A percentile compares a stretch with the other conserved stretches of the same genome.
These are phyloP conservation scores for Ceratobasidium papillatum DNA, from an alignment of 1,284 basidiomycete genomes.

Conservation along the genomic window DNA sequence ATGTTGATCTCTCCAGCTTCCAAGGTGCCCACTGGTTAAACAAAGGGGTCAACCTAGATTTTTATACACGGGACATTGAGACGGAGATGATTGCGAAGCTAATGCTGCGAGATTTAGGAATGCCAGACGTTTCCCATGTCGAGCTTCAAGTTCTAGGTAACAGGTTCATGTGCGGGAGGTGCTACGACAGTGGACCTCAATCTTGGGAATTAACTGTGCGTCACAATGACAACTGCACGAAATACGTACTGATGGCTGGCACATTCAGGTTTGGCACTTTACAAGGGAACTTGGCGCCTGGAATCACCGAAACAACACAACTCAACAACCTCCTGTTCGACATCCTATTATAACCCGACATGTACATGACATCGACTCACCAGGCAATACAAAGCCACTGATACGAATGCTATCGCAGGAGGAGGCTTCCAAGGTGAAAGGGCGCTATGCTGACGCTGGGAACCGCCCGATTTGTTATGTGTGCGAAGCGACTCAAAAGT, in stretches of 20 bases:
- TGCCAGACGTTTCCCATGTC: neutral
- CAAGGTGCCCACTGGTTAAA: neutral
- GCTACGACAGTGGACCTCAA: neutral
- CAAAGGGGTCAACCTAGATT: neutral
- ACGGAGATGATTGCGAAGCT: neutral
- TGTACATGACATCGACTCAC: neutral
- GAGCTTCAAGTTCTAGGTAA: neutral
- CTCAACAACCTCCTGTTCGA: neutral
- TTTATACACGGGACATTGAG: neutral
- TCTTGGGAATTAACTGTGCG: neutral
- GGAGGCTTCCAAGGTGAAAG: neutral
- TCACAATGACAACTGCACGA: neutral
- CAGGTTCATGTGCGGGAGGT: slow-evolving; percentile 3
- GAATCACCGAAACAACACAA: too few species aligned
- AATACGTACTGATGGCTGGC: neutral
- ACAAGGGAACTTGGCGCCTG: neutral
- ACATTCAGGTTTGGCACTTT: neutral
- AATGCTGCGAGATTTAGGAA: neutral
- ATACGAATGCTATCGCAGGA: neutral
- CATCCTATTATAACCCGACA: neutral
- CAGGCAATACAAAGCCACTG: neutral
- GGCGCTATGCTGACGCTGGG: neutral
- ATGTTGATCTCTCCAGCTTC: neutral
- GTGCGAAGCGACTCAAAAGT: neutral
- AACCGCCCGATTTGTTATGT: neutral